phyloP scores from a whole-genome alignment of 257 asterid species.

The Solanum bulbocastanum region DNA sequence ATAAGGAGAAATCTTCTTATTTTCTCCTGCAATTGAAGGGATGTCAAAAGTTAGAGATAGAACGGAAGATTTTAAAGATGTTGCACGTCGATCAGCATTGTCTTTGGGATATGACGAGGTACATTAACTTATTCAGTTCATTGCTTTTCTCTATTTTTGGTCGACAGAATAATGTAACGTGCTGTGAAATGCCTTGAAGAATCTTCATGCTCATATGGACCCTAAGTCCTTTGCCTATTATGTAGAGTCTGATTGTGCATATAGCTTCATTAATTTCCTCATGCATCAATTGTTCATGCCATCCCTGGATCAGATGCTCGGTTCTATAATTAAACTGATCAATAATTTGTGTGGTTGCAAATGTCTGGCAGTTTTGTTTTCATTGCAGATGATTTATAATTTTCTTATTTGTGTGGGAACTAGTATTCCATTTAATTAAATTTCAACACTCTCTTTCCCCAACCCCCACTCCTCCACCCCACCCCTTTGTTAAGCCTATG shows the following conservation, averaged over 20 bases:
- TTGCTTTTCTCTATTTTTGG: background rate
- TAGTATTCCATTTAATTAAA: background rate
- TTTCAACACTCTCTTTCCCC: background rate
- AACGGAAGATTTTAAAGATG: slow-evolving; percentile 92
- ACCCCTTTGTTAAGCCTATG: background rate
- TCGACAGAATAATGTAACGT: background rate
- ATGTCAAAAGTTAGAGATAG: slow-evolving; percentile 83
- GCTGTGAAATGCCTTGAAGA: background rate
- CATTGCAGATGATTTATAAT: background rate
- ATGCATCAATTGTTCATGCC: background rate
- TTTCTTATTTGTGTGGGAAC: background rate
- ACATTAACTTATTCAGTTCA: background rate
- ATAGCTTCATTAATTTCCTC: background rate
- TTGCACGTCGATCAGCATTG: slow-evolving; percentile 65
- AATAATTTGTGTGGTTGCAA: background rate
- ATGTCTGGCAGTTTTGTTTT: background rate
- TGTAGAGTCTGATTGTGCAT: background rate
- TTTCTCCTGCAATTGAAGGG: slow-evolving; percentile 1
- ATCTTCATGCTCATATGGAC: background rate
- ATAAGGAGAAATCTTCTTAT: background rate
- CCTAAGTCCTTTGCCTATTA: background rate
- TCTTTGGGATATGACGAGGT: slow-evolving; percentile 77
- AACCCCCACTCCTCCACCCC: background rate
- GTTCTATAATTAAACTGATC: background rate
- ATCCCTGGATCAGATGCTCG: background rate